Base-by-base conservation (phyloP, 1,284 basidiomycete species). In the Sporisorium sorghi region DNA sequence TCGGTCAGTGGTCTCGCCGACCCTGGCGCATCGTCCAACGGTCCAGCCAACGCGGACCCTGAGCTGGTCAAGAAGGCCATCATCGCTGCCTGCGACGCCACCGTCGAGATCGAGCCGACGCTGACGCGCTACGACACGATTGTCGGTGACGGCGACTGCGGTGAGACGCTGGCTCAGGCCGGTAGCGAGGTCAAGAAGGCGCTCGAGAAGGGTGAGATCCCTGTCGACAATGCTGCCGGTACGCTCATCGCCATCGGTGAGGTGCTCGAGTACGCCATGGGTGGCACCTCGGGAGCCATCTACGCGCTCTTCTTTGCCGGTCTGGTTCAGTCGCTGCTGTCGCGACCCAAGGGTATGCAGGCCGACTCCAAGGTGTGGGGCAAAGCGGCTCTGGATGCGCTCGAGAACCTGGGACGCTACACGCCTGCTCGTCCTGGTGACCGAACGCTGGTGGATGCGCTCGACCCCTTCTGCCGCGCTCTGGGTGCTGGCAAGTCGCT, bases 381-480 rank as follows among this genome's bases (percentile, higher is more conserved):
- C 49, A 61, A 69, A 54, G 82, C 82, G 3, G 71, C 76, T 4
- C 54, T 68, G 5, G 61, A 68, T 17, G 83, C 83, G 12, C 76
- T 84, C 39, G 67, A 82, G 67, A 80, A 76, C 55, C 72, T 84
- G 42, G 72, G 76, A 37, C 83, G 82, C 48, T 87, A 89, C 81
- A 89, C 88, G 0, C 88, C 88, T 0, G 88, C 88, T 7, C 85
- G 87, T 61, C 85, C 86, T 6, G 89, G 88, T 1, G 88, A 89
- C 78, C 86, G 88, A 11, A 89, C 88, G 0, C 77, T 89, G 42
- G 85, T 89, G 21, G 88, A 89, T 55, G 86, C 88, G 0, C 85
- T 90, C 2, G 64, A 77, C 17, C 88, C 88, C 10, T 87, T 89
- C 69, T 87, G 86, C 71, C 73, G 73, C 17, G 74, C 83, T 2